Percentiles rank a stretch among this genome's conserved stretches.
Conservation (phyloP, 2,329 filamentous ascomycete species). For the Westerdykella ornata region DNA sequence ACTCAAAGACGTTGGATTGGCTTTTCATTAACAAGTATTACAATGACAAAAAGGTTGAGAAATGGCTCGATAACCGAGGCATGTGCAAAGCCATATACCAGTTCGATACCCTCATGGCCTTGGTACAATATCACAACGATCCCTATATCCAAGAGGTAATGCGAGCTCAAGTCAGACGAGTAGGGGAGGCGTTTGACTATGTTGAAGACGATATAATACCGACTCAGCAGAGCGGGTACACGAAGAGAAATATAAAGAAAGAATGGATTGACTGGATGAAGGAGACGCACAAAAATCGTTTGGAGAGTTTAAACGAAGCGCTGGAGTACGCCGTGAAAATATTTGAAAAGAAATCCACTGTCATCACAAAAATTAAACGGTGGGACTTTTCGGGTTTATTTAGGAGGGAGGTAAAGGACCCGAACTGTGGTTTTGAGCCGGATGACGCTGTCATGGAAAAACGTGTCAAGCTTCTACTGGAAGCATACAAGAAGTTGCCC, state of each 20-base stretch:
- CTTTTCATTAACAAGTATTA: constrained; percentile 3
- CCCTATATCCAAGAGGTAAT: constrained; percentile 5
- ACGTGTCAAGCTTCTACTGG: constrained; percentile 5
- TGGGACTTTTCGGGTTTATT: constrained; percentile 7
- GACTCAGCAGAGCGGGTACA: not conserved
- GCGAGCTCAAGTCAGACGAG: constrained; percentile 4
- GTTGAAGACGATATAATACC: not conserved
- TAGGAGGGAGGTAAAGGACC: not conserved
- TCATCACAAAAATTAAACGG: constrained; percentile 2
- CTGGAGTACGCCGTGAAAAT: constrained; percentile 1
- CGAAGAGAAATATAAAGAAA: not conserved
- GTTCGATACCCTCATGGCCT: constrained; percentile 2
- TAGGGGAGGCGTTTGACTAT: constrained; percentile 2
- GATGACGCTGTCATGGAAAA: constrained; percentile 1
- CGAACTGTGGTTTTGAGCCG: constrained; percentile 5
- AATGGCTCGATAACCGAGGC: constrained; percentile 3
- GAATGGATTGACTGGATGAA: constrained; percentile 6
- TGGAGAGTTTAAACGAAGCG: not conserved
- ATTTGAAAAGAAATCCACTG: not conserved
- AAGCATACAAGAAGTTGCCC: constrained; percentile 2
- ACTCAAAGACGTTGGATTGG: constrained; percentile 2
- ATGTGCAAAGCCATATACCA: constrained; percentile 5
- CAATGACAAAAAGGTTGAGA: not conserved
- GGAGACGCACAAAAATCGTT: constrained; percentile 1
- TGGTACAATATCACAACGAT: constrained; percentile 4